A percentile compares a stretch with the other conserved stretches of the same genome.
These are phyloP conservation scores for Yarrowia porcina DNA, from an alignment of 805 yeast species.

Conservation along the genomic window DNA sequence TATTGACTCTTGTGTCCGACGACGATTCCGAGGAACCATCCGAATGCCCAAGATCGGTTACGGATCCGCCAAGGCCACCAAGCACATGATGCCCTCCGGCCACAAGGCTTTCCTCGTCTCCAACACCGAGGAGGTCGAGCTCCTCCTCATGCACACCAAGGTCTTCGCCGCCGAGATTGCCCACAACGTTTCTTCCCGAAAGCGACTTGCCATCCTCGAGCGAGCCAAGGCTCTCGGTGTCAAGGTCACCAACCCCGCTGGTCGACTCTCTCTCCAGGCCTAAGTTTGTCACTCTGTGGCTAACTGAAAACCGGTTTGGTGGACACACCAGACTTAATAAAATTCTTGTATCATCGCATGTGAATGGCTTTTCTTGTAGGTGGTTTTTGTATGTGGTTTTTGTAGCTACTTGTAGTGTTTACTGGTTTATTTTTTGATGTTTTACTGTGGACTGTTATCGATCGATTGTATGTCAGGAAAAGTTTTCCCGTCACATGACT, in stretches of 20 bases:
- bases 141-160: conserved; percentile 93
- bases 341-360: conserved; percentile 25
- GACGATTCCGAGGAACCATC: conserved; percentile 97
- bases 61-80: conserved; percentile 99
- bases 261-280: conserved; percentile 97
- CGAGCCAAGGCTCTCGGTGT: conserved; percentile 98
- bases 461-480: not conserved
- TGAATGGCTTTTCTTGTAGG: not conserved
- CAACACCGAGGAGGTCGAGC: conserved; percentile 91
- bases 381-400: not conserved
- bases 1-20: conserved; percentile 99
- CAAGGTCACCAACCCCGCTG: conserved; percentile 99
- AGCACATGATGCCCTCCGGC: conserved; percentile 93
- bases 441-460: not conserved
- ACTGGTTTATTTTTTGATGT: no score
- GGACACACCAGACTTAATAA: conserved; percentile 15
- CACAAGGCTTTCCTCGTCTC: conserved; percentile 95
- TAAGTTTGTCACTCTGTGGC: conserved; percentile 42
- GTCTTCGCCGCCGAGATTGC: conserved; percentile 99
- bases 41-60: conserved; percentile 99
- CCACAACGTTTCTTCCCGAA: conserved; percentile 96
- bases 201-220: conserved; percentile 94
- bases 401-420: not conserved
- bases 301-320: conserved; percentile 23
- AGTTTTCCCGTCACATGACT: conserved; percentile 1